Evolutionary conservation across 2,329 filamentous ascomycete species (phyloP), one percentile per base, ranked within the genome.

Genomic region (Harringtonia aguacate): DNA sequence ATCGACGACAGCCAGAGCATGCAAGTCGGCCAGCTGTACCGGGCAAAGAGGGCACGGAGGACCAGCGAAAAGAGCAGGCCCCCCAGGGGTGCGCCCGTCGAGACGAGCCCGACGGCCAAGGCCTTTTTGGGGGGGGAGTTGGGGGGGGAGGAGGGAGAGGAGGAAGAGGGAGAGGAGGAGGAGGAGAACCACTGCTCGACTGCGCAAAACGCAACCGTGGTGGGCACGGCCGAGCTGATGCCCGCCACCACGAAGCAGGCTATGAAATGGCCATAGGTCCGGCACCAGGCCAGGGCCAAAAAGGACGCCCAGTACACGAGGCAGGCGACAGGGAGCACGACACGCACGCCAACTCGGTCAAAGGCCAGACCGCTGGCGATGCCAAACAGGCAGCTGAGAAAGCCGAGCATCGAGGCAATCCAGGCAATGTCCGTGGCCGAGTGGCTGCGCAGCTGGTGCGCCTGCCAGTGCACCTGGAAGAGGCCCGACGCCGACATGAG

Each of bases 21-120:
- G 14, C 53, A 44, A 12, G 34, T 39, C 27, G 21, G 48, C 55
- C 55, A 61, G 14, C 44, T 22, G 21, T 53, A 46, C 8, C 39
- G 38, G 20, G 48, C 42, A 21, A 60, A 56, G 8, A 58, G 53
- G 2, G 35, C 44, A 39, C 55, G 49, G 27, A 59, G 51, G 10
- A 55, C 38, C 8, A 60, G 46, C 3, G 56, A 56, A 49, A 57
- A 56, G 35, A 59, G 49, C 15, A 60, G 53, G n/a, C 58, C 58
- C n/a, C 56, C 56, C 3, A 58, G 41, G 5, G 55, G 55, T 8
- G 55, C 51, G 1, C 58, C 56, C 21, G 54, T 43, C 18, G 55
- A 53, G 38, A 56, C 53, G 35, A 54, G 49, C 4, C 55, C 57
- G 14, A 51, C 52, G 1, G 54, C 55, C 14, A 27, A 4, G 46